These are phyloP conservation scores for Cercospora citrullina DNA, from an alignment of 2,329 filamentous ascomycete genomes.

Conservation along the genomic window DNA sequence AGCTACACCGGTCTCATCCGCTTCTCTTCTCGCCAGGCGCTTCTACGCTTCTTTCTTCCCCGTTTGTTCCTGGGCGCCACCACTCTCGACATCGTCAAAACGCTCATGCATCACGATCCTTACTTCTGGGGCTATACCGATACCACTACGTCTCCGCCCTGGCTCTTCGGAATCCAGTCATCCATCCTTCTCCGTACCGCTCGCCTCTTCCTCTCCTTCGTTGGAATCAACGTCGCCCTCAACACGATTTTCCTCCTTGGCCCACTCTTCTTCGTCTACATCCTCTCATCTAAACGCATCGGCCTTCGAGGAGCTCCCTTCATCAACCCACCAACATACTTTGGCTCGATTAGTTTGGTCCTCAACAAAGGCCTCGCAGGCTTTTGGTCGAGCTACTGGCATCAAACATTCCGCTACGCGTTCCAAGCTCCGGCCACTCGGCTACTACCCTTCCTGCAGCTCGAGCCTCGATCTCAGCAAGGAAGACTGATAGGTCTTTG, in stretches of 20 bases:
- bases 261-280: slow-evolving; percentile 60
- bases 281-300: slow-evolving; percentile 59
- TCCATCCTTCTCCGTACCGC: slow-evolving; percentile 53
- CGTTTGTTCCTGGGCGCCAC: slow-evolving; percentile 62
- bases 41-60: slow-evolving; percentile 40
- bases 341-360: slow-evolving; percentile 56
- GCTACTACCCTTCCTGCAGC: slow-evolving; percentile 40
- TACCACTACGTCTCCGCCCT: slow-evolving; percentile 44
- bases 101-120: slow-evolving; percentile 70
- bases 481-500: slow-evolving; percentile 47
- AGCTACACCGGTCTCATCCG: slow-evolving; percentile 41
- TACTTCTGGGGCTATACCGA: slow-evolving; percentile 64
- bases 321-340: slow-evolving; percentile 59
- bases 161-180: slow-evolving; percentile 47
- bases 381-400: slow-evolving; percentile 87
- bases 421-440: slow-evolving; percentile 63
- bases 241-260: slow-evolving; percentile 60
- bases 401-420: slow-evolving; percentile 79
- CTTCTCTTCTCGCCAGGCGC: slow-evolving; percentile 38
- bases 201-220: slow-evolving; percentile 58
- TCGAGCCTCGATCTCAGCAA: slow-evolving; percentile 38
- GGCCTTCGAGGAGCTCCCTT: slow-evolving; percentile 62
- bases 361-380: slow-evolving; percentile 72
- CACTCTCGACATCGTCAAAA: slow-evolving; percentile 67
- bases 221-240: slow-evolving; percentile 61